A percentile compares a stretch with the other conserved stretches of the same genome.
phyloP scores from a whole-genome alignment of 805 yeast genomes.

The Saccharomycopsis capsularis region DNA sequence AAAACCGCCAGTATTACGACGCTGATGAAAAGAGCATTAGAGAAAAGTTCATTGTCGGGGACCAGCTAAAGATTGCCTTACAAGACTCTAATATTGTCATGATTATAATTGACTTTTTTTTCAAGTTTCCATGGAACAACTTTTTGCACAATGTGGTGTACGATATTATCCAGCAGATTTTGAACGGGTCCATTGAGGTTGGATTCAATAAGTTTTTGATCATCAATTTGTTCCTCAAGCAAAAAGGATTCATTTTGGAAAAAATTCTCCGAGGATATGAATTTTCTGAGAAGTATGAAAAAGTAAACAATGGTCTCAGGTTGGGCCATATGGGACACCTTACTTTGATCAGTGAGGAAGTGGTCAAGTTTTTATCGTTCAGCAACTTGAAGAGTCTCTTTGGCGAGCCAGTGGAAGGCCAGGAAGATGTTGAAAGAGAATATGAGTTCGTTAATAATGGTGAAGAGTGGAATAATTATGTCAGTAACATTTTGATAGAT shows the following conservation, averaged over 20 bases:
- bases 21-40: slow-evolving; percentile 36
- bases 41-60: slow-evolving; percentile 58
- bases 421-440: slow-evolving; percentile 32
- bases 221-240: slow-evolving; percentile 54
- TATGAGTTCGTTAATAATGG: slow-evolving; percentile 34
- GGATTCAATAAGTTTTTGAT: slow-evolving; percentile 65
- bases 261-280: slow-evolving; percentile 60
- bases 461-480: slow-evolving; percentile 73
- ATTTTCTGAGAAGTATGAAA: slow-evolving; percentile 54
- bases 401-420: slow-evolving; percentile 23
- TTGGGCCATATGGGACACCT: slow-evolving; percentile 98
- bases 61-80: slow-evolving; percentile 59
- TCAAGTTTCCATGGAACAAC: slow-evolving; percentile 74
- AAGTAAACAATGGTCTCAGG: slow-evolving; percentile 48
- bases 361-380: slow-evolving; percentile 69
- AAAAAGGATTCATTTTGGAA: slow-evolving; percentile 43
- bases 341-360: slow-evolving; percentile 89
- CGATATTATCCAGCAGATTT: slow-evolving; percentile 74
- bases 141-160: slow-evolving; percentile 81
- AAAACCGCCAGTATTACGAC: slow-evolving; percentile 13
- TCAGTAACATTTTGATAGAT: slow-evolving; percentile 72
- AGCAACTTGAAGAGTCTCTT: slow-evolving; percentile 29
- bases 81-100: slow-evolving; percentile 56
- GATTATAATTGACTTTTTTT: slow-evolving; percentile 60
- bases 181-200: slow-evolving; percentile 64